Evolutionary conservation across 2,329 filamentous ascomycete genomes (phyloP).

Genomic region (Arthroderma uncinatum): DNA sequence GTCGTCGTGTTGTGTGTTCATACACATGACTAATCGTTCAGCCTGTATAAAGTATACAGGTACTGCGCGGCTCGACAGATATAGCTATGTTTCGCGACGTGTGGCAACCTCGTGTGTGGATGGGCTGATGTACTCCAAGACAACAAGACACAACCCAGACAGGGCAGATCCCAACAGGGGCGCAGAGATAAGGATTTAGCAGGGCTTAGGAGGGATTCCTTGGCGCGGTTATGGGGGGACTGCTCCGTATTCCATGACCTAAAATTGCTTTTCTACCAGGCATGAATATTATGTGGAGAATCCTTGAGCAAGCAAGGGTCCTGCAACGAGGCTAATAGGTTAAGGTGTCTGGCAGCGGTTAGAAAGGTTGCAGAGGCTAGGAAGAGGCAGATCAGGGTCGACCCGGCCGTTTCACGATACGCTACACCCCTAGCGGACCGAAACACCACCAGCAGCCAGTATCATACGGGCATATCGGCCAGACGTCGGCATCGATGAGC

Average conservation of each 20-base stretch:
- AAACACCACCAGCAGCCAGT: not conserved
- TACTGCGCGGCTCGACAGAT: not conserved
- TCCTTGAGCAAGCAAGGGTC: slow-evolving; percentile 2
- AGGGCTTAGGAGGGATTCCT: slow-evolving; percentile 2
- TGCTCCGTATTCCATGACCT: not conserved
- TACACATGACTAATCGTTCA: slow-evolving; percentile 5
- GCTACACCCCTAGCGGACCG: not conserved
- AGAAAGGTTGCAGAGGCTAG: slow-evolving; percentile 2
- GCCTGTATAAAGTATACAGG: not conserved
- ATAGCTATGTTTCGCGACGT: slow-evolving; percentile 2
- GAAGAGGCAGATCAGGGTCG: slow-evolving; percentile 4
- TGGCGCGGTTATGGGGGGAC: slow-evolving; percentile 5
- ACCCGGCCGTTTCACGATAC: slow-evolving; percentile 6
- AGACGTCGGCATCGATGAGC: slow-evolving; percentile 3
- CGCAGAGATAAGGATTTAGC: slow-evolving; percentile 2
- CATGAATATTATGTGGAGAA: not conserved
- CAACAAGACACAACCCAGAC: slow-evolving; percentile 1
- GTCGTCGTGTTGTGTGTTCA: not conserved
- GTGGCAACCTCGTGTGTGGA: slow-evolving; percentile 4
- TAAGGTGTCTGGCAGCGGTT: slow-evolving; percentile 2
- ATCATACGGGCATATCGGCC: not conserved
- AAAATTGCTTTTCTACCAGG: not conserved
- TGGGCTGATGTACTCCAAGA: slow-evolving; percentile 1
- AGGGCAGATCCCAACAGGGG: slow-evolving; percentile 3
- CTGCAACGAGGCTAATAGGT: slow-evolving; percentile 2